phyloP scores from a whole-genome alignment of 1,139 yeast species.

The Hyphopichia pseudoburtonii region DNA sequence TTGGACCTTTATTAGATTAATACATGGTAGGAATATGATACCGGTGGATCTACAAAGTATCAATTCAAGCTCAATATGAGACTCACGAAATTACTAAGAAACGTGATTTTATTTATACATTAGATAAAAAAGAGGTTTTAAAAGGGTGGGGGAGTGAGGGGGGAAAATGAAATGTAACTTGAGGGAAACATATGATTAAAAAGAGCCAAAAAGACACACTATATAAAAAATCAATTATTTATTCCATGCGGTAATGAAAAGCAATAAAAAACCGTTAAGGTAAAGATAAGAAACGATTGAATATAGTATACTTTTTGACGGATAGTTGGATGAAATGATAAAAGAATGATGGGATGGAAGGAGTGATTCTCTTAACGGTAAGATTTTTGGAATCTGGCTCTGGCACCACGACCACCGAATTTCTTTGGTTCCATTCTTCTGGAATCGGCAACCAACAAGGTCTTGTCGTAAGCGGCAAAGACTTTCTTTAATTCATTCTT shows the following conservation, averaged over 20 bases:
- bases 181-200: background rate
- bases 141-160: no score
- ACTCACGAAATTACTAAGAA: background rate
- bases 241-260: no score
- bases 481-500: slow-evolving; percentile 99
- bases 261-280: no score
- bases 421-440: slow-evolving; percentile 99
- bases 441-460: slow-evolving; percentile 98
- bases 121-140: slow-evolving; percentile 10
- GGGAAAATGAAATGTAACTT: no score
- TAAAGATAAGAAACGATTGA: no score
- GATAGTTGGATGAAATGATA: background rate
- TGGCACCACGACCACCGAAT: slow-evolving; percentile 99
- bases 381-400: slow-evolving; percentile 99
- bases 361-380: slow-evolving; percentile 94
- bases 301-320: no score
- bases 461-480: slow-evolving; percentile 97
- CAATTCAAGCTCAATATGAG: background rate
- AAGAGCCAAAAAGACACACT: no score
- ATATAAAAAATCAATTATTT: no score
- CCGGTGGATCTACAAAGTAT: background rate
- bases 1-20: no score
- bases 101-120: slow-evolving; percentile 12
- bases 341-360: slow-evolving; percentile 1
- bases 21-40: no score